Base-by-base conservation (phyloP, 371 early-diverging fungal species). In the Paraphysoderma sedebokerense region DNA sequence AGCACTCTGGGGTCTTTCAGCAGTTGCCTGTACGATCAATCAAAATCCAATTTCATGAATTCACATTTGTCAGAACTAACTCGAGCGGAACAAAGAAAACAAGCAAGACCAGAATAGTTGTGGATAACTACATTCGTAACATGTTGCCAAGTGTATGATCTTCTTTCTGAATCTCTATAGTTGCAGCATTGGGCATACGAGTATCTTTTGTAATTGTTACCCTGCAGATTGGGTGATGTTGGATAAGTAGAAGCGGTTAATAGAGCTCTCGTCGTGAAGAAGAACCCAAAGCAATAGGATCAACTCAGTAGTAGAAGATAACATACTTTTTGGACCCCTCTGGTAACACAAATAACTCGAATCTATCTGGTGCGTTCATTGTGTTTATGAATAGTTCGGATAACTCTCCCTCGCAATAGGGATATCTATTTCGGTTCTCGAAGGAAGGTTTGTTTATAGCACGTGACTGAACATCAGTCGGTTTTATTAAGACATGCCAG, bases 111-210 rank as follows among this genome's bases (percentile, higher is more conserved):
- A 19, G 34, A 49, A 41, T 5, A 26, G 31, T 34, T 45, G n/a
- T n/a, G n/a, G n/a, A n/a, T n/a, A n/a, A 70, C 67, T 79, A 87
- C 88, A 77, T 76, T 65, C 87, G 67, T 28, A 98, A 65, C 55
- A 90, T 72, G 59, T 95, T 97, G 41, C 83, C 98, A 6, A 97
- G 61, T 5, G 98, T 96, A 61, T 98, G 98, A 67, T 96, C 96
- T 66, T 98, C 98, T 61, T 85, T 81, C 50, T 87, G 77, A 44
- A 98, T 79, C 44, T 73, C 78, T 66, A 93, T 85, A 9, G 86
- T 87, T 7, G 89, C 85, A 29, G 92, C 89, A 62, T 97, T 96
- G 17, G 89, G 85, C 59, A 95, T 82, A 59, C 87, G 87, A 30
- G 86, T 78, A 60, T 96, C 93, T 46, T 78, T 77, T 20, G 72